These are phyloP conservation scores for Adansonia gregorii DNA, from an alignment of 441 rosid genomes.

Conservation along the genomic window DNA sequence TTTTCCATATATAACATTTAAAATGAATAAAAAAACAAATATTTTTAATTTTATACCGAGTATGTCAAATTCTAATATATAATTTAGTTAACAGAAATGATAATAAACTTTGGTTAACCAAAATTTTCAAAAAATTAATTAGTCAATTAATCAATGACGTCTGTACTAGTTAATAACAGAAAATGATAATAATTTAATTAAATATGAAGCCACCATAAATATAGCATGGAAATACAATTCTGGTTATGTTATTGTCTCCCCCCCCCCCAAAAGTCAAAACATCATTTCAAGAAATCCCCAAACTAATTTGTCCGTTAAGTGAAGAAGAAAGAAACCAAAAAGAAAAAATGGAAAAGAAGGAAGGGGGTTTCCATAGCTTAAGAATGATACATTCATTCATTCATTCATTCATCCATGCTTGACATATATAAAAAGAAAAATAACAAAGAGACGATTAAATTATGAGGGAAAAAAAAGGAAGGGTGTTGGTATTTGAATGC, in stretches of 20 bases:
- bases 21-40: too few relatives aligned
- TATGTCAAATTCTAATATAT: too few relatives aligned
- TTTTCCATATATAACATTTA: too few relatives aligned
- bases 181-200: constrained; percentile 15
- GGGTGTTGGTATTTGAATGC: neutral
- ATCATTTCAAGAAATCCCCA: constrained; percentile 37
- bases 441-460: constrained; percentile 22
- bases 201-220: constrained; percentile 13
- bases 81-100: too few relatives aligned
- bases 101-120: too few relatives aligned
- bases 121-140: neutral
- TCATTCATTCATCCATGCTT: constrained; percentile 1
- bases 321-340: neutral
- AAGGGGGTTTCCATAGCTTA: constrained; percentile 36
- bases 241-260: constrained; percentile 39
- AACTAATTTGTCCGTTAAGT: constrained; percentile 22
- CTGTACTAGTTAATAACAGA: constrained; percentile 2
- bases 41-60: too few relatives aligned
- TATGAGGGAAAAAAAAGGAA: neutral
- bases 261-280: constrained; percentile 32
- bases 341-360: neutral
- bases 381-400: constrained; percentile 23
- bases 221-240: constrained; percentile 33
- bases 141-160: constrained; percentile 17
- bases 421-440: neutral